Percentiles rank a stretch among this genome's conserved stretches.
Conservation (phyloP, 768 basidiomycete genomes). For the Candolleomyces eurysporus region DNA sequence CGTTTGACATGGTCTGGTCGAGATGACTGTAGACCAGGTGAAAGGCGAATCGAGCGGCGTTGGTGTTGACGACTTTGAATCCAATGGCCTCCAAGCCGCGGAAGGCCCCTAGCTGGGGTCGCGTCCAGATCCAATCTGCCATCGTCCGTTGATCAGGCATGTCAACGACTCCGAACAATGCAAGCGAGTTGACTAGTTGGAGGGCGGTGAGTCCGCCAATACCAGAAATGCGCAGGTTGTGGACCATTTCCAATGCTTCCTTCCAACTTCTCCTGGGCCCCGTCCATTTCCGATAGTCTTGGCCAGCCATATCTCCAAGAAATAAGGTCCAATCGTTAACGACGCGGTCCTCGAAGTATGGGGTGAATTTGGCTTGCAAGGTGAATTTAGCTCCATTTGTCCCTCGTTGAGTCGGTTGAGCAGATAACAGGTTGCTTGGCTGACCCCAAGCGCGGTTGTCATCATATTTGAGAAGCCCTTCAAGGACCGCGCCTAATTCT, state of each 20-base stretch:
- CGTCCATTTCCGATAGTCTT: too few relatives aligned
- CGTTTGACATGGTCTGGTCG: background rate
- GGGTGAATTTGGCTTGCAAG: slow-evolving; percentile 6
- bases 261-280: slow-evolving; percentile 5
- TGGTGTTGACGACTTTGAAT: slow-evolving; percentile 3
- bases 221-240: background rate
- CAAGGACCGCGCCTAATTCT: background rate
- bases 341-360: slow-evolving; percentile 3
- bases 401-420: background rate
- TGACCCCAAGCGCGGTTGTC: background rate
- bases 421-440: background rate
- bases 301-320: too few relatives aligned
- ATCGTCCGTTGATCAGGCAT: slow-evolving; percentile 2
- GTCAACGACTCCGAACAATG: slow-evolving; percentile 6
- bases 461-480: background rate
- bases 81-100: slow-evolving; percentile 9
- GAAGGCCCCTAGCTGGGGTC: slow-evolving; percentile 8
- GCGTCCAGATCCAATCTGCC: slow-evolving; percentile 11
- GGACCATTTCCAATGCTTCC: slow-evolving; percentile 2
- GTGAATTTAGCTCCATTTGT: background rate
- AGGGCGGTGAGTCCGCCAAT: slow-evolving; percentile 12
- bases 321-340: background rate
- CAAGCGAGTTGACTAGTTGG: slow-evolving; percentile 14
- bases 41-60: slow-evolving; percentile 11
- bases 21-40: slow-evolving; percentile 9